These are phyloP conservation scores for Clavispora asparagi DNA, from an alignment of 805 yeast genomes.

Conservation along the genomic window DNA sequence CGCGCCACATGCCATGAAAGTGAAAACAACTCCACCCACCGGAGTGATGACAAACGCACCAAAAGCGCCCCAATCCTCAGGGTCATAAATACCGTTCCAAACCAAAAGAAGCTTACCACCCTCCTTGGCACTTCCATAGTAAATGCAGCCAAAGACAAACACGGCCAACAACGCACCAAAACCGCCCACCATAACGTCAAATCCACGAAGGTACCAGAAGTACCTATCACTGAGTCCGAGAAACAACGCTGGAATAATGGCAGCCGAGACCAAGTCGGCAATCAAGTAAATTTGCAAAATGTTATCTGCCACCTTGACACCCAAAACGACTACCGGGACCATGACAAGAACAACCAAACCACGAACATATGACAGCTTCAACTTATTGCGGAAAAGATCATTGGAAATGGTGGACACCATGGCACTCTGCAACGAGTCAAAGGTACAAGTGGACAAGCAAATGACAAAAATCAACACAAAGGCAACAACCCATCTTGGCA, in stretches of 20 bases:
- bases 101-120: slow-evolving; percentile 75
- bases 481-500: slow-evolving; percentile 86
- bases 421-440: slow-evolving; percentile 86
- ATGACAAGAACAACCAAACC: slow-evolving; percentile 66
- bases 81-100: slow-evolving; percentile 72
- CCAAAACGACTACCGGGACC: slow-evolving; percentile 85
- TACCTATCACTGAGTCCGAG: slow-evolving; percentile 61
- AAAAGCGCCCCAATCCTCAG: slow-evolving; percentile 87
- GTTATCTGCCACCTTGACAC: slow-evolving; percentile 73
- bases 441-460: slow-evolving; percentile 77
- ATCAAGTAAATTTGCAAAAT: slow-evolving; percentile 83
- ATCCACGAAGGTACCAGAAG: slow-evolving; percentile 68
- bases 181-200: slow-evolving; percentile 81
- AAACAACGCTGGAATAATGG: slow-evolving; percentile 79
- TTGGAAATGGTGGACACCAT: slow-evolving; percentile 85
- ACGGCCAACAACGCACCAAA: slow-evolving; percentile 76
- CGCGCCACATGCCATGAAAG: slow-evolving; percentile 44
- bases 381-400: slow-evolving; percentile 80
- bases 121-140: slow-evolving; percentile 63
- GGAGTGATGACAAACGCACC: slow-evolving; percentile 95
- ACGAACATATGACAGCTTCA: slow-evolving; percentile 63
- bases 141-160: slow-evolving; percentile 78
- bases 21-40: slow-evolving; percentile 63
- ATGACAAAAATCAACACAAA: slow-evolving; percentile 72
- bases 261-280: slow-evolving; percentile 84